phyloP scores from a whole-genome alignment of 2,329 filamentous ascomycete genomes.

The Monosporascus sp. region DNA sequence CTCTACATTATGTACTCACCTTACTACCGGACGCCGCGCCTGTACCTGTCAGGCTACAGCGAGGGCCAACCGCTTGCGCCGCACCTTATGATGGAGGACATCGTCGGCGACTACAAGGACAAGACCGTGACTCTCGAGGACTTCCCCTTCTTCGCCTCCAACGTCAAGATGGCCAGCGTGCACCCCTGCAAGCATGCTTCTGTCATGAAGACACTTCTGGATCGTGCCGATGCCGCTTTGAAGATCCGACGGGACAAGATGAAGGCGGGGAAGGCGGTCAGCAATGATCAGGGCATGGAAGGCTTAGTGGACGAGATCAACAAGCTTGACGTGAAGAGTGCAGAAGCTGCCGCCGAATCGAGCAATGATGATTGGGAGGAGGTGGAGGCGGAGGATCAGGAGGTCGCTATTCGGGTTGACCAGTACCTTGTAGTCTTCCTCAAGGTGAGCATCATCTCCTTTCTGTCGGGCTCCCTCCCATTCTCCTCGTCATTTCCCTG shows the following conservation, averaged over 20 bases:
- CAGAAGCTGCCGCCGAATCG: slow-evolving; percentile 46
- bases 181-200: slow-evolving; percentile 96
- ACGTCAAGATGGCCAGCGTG: slow-evolving; percentile 92
- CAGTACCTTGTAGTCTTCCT: slow-evolving; percentile 84
- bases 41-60: slow-evolving; percentile 91
- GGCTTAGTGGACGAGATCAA: slow-evolving; percentile 79
- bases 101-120: slow-evolving; percentile 93
- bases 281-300: slow-evolving; percentile 62
- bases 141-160: slow-evolving; percentile 89
- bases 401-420: slow-evolving; percentile 79
- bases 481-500: not conserved
- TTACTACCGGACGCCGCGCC: slow-evolving; percentile 91
- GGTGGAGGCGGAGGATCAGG: slow-evolving; percentile 61
- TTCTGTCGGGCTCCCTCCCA: not conserved
- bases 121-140: slow-evolving; percentile 98
- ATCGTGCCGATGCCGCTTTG: slow-evolving; percentile 88
- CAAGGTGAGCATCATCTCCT: slow-evolving; percentile 52
- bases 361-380: slow-evolving; percentile 62
- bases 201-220: slow-evolving; percentile 96
- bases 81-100: slow-evolving; percentile 90
- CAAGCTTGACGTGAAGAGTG: slow-evolving; percentile 53
- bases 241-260: slow-evolving; percentile 84
- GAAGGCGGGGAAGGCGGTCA: slow-evolving; percentile 49
- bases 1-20: slow-evolving; percentile 98
- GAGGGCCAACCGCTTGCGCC: slow-evolving; percentile 77